phyloP scores from a whole-genome alignment of 2,329 filamentous ascomycete species.

The Xylaria sp. region DNA sequence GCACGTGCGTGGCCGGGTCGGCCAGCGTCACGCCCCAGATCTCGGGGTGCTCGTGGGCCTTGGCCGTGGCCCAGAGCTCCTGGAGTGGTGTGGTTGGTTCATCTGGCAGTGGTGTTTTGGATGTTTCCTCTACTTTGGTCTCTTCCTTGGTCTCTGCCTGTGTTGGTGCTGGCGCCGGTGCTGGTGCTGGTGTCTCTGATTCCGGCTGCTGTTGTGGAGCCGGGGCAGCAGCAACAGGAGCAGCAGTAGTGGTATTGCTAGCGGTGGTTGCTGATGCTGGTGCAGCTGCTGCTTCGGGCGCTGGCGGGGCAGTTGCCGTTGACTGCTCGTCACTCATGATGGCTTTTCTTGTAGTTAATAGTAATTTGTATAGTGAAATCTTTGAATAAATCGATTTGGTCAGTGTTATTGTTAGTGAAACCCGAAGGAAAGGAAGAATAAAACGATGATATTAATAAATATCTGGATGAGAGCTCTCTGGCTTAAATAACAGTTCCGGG shows the following conservation, averaged over 20 bases:
- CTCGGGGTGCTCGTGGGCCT: constrained; percentile 69
- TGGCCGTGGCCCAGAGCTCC: constrained; percentile 48
- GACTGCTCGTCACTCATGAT: constrained; percentile 36
- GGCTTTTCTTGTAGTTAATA: neutral
- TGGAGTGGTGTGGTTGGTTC: constrained; percentile 46
- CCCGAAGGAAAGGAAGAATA: neutral
- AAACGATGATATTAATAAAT: constrained; percentile 3
- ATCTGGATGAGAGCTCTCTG: neutral
- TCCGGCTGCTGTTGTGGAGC: neutral
- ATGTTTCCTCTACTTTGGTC: constrained; percentile 16
- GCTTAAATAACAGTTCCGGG: constrained; percentile 24
- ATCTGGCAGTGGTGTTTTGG: constrained; percentile 39
- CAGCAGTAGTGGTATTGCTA: neutral
- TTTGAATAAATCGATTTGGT: neutral
- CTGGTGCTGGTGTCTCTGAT: neutral
- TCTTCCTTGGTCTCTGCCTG: constrained; percentile 1
- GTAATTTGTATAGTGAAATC: no score
- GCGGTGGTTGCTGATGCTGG: neutral
- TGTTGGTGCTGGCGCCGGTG: neutral
- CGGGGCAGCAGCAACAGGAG: constrained; percentile 1
- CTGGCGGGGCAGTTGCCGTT: constrained; percentile 21
- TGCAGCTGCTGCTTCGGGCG: constrained; percentile 19
- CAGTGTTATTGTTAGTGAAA: neutral
- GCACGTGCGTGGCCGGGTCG: constrained; percentile 66
- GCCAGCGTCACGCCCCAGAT: constrained; percentile 86